These are phyloP conservation scores for Schoenoplectus triqueter DNA, from an alignment of 202 grass and related monocot genomes.

Conservation along the genomic window DNA sequence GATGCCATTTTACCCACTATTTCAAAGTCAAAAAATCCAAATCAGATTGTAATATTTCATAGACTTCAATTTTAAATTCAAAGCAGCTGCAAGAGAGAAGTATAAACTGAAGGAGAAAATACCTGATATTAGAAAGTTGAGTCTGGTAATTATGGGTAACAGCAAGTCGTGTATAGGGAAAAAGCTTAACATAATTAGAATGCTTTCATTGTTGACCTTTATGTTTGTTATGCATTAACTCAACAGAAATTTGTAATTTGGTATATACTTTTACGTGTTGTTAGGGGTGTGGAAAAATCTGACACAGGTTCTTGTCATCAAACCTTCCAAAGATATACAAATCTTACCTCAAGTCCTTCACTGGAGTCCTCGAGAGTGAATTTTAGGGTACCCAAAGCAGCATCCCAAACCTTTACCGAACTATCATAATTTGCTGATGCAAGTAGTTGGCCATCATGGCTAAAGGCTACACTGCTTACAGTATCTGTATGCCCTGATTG, in stretches of 20 bases:
- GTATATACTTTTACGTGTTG: background rate
- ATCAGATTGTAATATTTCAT: background rate
- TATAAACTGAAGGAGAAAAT: background rate
- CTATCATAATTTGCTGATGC: slow-evolving; percentile 87
- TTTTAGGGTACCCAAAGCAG: slow-evolving; percentile 53
- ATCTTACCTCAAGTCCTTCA: slow-evolving; percentile 77
- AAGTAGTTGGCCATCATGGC: slow-evolving; percentile 81
- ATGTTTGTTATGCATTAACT: background rate
- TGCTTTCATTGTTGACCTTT: slow-evolving; percentile 8
- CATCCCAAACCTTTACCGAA: slow-evolving; percentile 73
- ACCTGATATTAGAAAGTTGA: background rate
- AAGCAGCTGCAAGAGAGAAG: background rate
- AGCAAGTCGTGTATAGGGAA: background rate
- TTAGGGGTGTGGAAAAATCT: background rate
- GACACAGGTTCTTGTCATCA: background rate
- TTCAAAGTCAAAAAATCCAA: slow-evolving; percentile 8
- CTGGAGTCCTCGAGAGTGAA: slow-evolving; percentile 77
- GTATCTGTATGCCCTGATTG: slow-evolving; percentile 74
- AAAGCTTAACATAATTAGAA: background rate
- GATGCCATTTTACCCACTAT: slow-evolving; percentile 97
- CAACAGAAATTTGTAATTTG: background rate
- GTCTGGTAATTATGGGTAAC: background rate
- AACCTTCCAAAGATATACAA: background rate
- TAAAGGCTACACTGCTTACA: slow-evolving; percentile 68
- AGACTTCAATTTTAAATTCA: background rate